A percentile compares a stretch with the other conserved stretches of the same genome.
phyloP scores from a whole-genome alignment of 2,329 filamentous ascomycete species.

The Penicillium olsonii region DNA sequence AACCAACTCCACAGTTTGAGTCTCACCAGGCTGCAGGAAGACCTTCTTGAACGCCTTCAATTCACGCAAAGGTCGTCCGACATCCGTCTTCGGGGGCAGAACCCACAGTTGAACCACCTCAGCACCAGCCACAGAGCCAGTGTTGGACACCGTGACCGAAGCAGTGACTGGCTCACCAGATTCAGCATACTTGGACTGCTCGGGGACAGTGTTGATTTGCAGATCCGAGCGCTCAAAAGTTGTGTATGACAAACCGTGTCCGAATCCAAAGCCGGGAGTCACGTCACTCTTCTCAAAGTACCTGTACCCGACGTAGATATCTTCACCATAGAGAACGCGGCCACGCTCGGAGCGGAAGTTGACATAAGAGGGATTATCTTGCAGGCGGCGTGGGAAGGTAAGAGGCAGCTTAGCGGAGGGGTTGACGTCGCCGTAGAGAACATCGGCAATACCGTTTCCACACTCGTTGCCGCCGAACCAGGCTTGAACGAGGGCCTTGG shows the following conservation, averaged over 20 bases:
- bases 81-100: slow-evolving; percentile 47
- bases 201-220: slow-evolving; percentile 26
- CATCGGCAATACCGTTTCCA: slow-evolving; percentile 76
- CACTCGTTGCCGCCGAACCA: slow-evolving; percentile 90
- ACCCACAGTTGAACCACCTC: slow-evolving; percentile 61
- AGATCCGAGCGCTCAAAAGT: slow-evolving; percentile 62
- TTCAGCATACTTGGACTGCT: slow-evolving; percentile 41
- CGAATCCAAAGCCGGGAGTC: slow-evolving; percentile 72
- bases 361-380: slow-evolving; percentile 74
- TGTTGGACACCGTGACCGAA: slow-evolving; percentile 54
- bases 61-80: slow-evolving; percentile 62
- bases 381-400: slow-evolving; percentile 66
- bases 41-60: slow-evolving; percentile 69
- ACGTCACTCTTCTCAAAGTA: slow-evolving; percentile 74
- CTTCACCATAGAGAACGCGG: slow-evolving; percentile 74
- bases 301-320: slow-evolving; percentile 77
- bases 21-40: slow-evolving; percentile 61
- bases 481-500: slow-evolving; percentile 66
- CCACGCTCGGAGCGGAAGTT: slow-evolving; percentile 73
- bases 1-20: slow-evolving; percentile 57
- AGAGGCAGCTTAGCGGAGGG: slow-evolving; percentile 75
- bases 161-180: slow-evolving; percentile 50
- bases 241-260: slow-evolving; percentile 77
- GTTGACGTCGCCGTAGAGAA: slow-evolving; percentile 72
- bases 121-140: slow-evolving; percentile 53